phyloP scores from a whole-genome alignment of 2,329 filamentous ascomycete species.

The Macrophomina pseudophaseolina region DNA sequence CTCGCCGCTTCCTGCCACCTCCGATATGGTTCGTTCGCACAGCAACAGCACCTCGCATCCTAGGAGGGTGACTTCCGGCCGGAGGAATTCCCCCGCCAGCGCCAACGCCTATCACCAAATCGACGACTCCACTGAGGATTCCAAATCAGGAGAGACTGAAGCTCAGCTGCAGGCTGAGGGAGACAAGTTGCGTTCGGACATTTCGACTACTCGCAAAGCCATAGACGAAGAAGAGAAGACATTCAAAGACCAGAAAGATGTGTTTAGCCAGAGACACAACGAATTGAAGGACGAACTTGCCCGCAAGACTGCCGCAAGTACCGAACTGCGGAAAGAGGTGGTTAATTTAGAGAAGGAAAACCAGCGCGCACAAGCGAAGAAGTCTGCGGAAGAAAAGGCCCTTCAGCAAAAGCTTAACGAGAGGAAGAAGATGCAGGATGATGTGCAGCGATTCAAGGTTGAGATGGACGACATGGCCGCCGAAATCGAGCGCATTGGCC shows the following conservation, averaged over 20 bases:
- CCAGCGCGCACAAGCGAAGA: constrained; percentile 77
- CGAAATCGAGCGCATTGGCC: constrained; percentile 56
- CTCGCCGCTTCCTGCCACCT: constrained; percentile 64
- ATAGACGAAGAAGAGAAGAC: constrained; percentile 66
- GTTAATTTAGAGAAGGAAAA: constrained; percentile 81
- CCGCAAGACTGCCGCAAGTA: constrained; percentile 89
- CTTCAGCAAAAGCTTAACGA: constrained; percentile 73
- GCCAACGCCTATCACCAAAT: constrained; percentile 6
- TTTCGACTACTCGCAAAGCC: constrained; percentile 75
- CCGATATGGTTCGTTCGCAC: constrained; percentile 69
- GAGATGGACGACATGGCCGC: constrained; percentile 63
- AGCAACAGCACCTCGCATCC: constrained; percentile 59
- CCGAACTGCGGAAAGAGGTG: constrained; percentile 80
- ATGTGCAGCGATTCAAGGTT: constrained; percentile 70
- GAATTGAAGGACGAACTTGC: constrained; percentile 77
- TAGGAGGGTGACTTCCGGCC: constrained; percentile 72
- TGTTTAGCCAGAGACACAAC: constrained; percentile 76
- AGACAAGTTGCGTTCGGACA: constrained; percentile 79
- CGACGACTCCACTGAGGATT: constrained; percentile 11
- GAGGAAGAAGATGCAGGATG: constrained; percentile 71
- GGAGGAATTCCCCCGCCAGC: constrained; percentile 74
- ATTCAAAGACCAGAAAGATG: constrained; percentile 50
- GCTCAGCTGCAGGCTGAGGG: constrained; percentile 81
- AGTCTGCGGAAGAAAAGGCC: constrained; percentile 75
- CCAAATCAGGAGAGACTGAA: constrained; percentile 63